Conservation (phyloP, 768 basidiomycete species). For the Xerocomus brunneocitrinus region DNA sequence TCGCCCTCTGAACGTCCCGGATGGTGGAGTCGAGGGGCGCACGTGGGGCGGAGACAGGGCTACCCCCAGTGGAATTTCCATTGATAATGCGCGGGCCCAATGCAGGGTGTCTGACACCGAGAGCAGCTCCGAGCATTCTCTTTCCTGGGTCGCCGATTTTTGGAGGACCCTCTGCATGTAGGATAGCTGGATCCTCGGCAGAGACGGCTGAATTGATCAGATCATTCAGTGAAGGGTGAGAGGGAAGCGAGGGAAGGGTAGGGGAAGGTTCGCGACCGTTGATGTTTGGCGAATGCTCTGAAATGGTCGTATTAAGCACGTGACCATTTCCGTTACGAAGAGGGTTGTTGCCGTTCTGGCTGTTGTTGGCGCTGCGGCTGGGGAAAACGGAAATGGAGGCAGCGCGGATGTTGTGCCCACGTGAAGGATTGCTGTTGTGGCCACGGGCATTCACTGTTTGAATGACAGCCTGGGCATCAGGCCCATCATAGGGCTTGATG, state of each 20-base stretch:
- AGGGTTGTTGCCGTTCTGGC: conserved; percentile 28
- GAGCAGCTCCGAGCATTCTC: conserved; percentile 82
- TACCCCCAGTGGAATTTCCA: conserved; percentile 34
- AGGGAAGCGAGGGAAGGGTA: conserved; percentile 73
- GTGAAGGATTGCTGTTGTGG: conserved; percentile 55
- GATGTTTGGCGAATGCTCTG: conserved; percentile 42
- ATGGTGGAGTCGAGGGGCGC: conserved; percentile 53
- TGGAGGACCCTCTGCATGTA: conserved; percentile 53
- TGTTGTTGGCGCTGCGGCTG: conserved; percentile 43
- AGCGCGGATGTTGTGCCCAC: conserved; percentile 68
- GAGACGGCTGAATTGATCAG: conserved; percentile 71
- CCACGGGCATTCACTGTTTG: conserved; percentile 76
- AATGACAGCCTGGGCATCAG: conserved; percentile 85
- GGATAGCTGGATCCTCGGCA: conserved; percentile 62
- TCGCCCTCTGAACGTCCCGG: conserved; percentile 67
- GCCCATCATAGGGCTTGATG: conserved; percentile 90
- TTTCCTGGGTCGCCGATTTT: conserved; percentile 86
- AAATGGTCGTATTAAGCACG: conserved; percentile 42
- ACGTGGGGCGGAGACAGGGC: conserved; percentile 22
- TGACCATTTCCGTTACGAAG: conserved; percentile 32
- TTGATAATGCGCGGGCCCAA: conserved; percentile 56
- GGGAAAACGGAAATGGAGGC: conserved; percentile 63
- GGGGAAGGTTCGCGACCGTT: conserved; percentile 72
- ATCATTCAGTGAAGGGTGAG: conserved; percentile 80
- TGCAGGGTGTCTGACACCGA: conserved; percentile 78